Evolutionary conservation across 1,284 basidiomycete genomes (phyloP), one percentile per base, ranked within the genome.

Genomic region (Salmacisia buchloeana): DNA sequence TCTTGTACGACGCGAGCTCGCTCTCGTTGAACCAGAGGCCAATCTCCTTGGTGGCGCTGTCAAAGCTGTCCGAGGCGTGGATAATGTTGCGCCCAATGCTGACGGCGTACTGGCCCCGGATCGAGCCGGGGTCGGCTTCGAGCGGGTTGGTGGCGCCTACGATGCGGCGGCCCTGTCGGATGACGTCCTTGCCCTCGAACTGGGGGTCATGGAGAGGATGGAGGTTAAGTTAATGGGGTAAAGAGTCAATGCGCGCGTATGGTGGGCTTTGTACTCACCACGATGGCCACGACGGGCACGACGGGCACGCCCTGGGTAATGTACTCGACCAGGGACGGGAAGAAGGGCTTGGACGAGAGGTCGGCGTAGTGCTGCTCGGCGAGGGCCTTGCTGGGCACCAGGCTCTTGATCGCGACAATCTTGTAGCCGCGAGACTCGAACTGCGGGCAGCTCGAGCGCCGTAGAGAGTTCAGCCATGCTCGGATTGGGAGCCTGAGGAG

Each of bases 1-100:
- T 61, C 78, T 79, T 72, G 81, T 82, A 82, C 63, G 79, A 74
- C 64, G 77, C 77, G 59, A 83, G 75, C 76, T 83, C 81, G 69
- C 72, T 70, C 62, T 78, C 70, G 69, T 77, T 75, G 79, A 82
- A 83, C 82, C 82, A 82, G 52, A 82, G 81, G 46, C 80, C 82
- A 65, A 83, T 82, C 79, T 83, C 82, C 77, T 82, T 73, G 73
- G 81, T 82, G 46, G 82, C 82, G 58, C 81, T 77, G 46, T 83
- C 82, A 72, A 81, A 81, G 57, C 80, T 80, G 80, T 83, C 82
- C 13, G 81, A 82, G 58, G 81, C 81, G 75, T 82, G 82, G 72
- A 82, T 82, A 62, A 81, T 76, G 81, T 82, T 82, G 61, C 82
- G 81, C 52, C 81, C 80, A 33, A 74, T 71, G 61, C 69, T 72